A percentile compares a stretch with the other conserved stretches of the same genome.
Conservation (phyloP, 202 grass and related monocot species). For the Schoenoplectus tabernaemontani region DNA sequence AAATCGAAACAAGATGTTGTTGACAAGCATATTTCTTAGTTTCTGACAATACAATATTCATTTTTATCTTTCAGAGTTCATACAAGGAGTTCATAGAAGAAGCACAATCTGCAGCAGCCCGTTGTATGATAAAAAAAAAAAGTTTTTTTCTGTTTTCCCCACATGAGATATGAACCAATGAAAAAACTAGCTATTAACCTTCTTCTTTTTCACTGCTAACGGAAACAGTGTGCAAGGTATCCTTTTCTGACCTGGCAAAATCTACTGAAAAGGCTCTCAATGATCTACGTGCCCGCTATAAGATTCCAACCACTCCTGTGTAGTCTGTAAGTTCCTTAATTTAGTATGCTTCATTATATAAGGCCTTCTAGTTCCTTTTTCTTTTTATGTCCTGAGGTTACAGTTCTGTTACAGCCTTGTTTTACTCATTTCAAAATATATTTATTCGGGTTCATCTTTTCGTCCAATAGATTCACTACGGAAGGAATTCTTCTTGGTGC, state of each 20-base stretch:
- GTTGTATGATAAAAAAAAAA: constrained; percentile 39
- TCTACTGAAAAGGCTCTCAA: constrained; percentile 54
- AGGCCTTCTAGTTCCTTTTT: background rate
- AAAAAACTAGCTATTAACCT: background rate
- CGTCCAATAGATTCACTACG: background rate
- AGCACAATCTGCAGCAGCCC: constrained; percentile 59
- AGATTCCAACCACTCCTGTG: constrained; percentile 32
- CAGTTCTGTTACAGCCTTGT: background rate
- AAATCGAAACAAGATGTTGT: background rate
- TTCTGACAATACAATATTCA: constrained; percentile 13
- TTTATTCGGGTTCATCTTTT: background rate
- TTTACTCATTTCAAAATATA: background rate
- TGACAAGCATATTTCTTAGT: background rate
- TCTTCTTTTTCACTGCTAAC: background rate
- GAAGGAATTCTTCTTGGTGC: background rate
- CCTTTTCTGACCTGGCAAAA: constrained; percentile 57
- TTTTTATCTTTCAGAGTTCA: constrained; percentile 38
- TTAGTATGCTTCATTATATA: background rate
- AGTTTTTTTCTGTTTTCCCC: no score
- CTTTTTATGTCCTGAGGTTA: background rate
- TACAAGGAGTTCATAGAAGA: constrained; percentile 74
- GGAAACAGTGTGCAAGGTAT: constrained; percentile 63
- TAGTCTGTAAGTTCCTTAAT: constrained; percentile 26
- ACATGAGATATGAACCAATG: background rate
- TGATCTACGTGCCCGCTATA: constrained; percentile 57